Conservation (phyloP, 169 alveolate genomes). For the Plasmodium gonderi region DNA sequence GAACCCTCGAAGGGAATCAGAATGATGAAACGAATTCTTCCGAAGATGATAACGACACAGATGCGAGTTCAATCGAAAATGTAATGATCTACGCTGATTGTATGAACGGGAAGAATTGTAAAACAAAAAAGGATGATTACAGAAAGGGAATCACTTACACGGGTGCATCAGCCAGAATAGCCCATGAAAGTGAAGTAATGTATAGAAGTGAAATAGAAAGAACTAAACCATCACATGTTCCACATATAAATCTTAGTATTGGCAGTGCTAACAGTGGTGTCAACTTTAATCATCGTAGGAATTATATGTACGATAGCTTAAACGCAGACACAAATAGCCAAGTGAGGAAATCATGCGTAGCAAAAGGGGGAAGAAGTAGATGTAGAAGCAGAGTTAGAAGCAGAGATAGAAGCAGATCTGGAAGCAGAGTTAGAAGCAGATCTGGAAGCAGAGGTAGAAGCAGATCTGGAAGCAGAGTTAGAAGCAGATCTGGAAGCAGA, state of each 20-base stretch:
- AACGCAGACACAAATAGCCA: background rate
- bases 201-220: constrained; percentile 56
- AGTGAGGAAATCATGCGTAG: background rate
- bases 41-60: background rate
- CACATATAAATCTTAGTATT: background rate
- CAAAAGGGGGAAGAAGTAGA: background rate
- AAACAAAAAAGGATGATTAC: constrained; percentile 7
- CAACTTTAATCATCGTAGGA: background rate
- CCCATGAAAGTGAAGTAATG: constrained; percentile 62
- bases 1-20: background rate
- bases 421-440: too few relatives aligned
- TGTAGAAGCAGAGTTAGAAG: too few relatives aligned
- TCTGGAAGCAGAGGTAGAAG: too few relatives aligned
- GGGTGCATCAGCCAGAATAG: constrained; percentile 73
- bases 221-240: background rate
- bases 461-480: too few relatives aligned
- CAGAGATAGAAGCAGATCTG: too few relatives aligned
- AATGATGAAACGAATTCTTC: background rate
- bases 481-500: too few relatives aligned
- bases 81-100: background rate
- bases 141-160: constrained; percentile 71
- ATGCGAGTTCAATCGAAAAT: background rate
- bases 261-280: background rate
- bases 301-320: background rate
- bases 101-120: background rate